Percentiles rank a stretch among this genome's conserved stretches.
These are phyloP conservation scores for Penicillium atrosanguineum DNA, from an alignment of 495 filamentous ascomycete genomes.

Conservation along the genomic window DNA sequence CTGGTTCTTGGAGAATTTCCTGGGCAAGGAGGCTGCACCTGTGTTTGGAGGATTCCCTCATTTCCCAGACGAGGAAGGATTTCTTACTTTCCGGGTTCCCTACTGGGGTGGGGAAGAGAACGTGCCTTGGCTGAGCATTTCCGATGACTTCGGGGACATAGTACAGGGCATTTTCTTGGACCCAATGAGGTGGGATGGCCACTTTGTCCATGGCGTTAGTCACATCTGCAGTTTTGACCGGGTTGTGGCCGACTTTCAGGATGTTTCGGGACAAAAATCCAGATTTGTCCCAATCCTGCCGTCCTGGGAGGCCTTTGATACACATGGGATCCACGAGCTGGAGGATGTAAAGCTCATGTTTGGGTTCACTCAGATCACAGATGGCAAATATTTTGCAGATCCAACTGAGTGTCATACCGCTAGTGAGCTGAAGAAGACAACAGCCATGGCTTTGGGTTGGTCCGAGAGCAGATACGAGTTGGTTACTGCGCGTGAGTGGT, in stretches of 20 bases:
- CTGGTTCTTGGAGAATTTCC: slow-evolving; percentile 32
- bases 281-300: slow-evolving; percentile 3
- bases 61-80: slow-evolving; percentile 17
- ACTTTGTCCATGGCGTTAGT: neutral
- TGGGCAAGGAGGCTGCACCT: slow-evolving; percentile 15
- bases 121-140: slow-evolving; percentile 27
- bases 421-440: slow-evolving; percentile 5
- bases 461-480: neutral
- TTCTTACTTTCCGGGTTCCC: slow-evolving; percentile 17
- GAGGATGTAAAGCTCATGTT: slow-evolving; percentile 20
- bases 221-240: too few relatives aligned
- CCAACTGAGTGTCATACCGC: slow-evolving; percentile 2
- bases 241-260: neutral
- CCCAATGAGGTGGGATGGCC: slow-evolving; percentile 7
- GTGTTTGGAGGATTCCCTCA: slow-evolving; percentile 30
- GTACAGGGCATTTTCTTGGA: slow-evolving; percentile 34
- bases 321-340: slow-evolving; percentile 7
- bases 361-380: slow-evolving; percentile 9
- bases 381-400: slow-evolving; percentile 6
- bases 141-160: slow-evolving; percentile 33
- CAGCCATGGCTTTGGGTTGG: slow-evolving; percentile 6
- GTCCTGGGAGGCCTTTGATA: slow-evolving; percentile 11
- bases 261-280: neutral
- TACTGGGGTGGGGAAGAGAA: slow-evolving; percentile 28
- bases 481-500: too few relatives aligned